Evolutionary conservation across 1,284 basidiomycete genomes (phyloP).

Genomic region (Grifola frondosa): DNA sequence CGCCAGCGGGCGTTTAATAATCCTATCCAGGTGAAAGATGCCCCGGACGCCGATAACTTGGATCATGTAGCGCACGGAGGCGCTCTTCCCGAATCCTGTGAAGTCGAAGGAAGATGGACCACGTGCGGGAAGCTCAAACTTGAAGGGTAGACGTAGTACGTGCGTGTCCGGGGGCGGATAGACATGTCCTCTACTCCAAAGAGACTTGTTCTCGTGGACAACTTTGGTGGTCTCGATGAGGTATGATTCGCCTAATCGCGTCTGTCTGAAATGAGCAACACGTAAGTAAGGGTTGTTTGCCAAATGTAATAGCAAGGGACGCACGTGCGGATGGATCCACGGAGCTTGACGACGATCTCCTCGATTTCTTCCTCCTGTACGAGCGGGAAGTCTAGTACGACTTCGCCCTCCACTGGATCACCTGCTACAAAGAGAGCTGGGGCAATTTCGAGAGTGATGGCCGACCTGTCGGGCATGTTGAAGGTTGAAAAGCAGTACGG

Average conservation of each 20-base stretch:
- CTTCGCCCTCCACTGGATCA: slow-evolving; percentile 17
- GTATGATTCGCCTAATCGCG: too few species aligned
- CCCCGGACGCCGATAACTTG: slow-evolving; percentile 1
- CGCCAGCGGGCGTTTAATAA: slow-evolving; percentile 1
- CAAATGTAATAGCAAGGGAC: slow-evolving; percentile 4
- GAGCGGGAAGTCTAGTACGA: slow-evolving; percentile 18
- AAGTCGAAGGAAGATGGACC: slow-evolving; percentile 3
- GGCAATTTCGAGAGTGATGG: slow-evolving; percentile 4
- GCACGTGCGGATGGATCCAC: slow-evolving; percentile 21
- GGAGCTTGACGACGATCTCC: slow-evolving; percentile 22
- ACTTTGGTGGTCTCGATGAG: neutral
- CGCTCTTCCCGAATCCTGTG: neutral
- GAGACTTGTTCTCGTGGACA: neutral
- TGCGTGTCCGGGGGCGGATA: slow-evolving; percentile 5
- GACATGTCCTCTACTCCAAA: slow-evolving; percentile 1
- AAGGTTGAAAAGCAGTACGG: too few species aligned
- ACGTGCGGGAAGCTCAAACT: slow-evolving; percentile 1
- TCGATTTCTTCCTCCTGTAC: slow-evolving; percentile 20
- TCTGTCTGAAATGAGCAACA: too few species aligned
- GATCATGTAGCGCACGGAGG: slow-evolving; percentile 1
- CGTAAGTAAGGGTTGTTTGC: too few species aligned
- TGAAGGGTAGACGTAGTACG: slow-evolving; percentile 3
- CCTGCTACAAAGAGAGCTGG: slow-evolving; percentile 9
- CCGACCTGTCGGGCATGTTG: too few species aligned
- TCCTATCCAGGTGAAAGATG: neutral